These are phyloP conservation scores for Hevea brasiliensis DNA, from an alignment of 345 rosid species.

Conservation along the genomic window DNA sequence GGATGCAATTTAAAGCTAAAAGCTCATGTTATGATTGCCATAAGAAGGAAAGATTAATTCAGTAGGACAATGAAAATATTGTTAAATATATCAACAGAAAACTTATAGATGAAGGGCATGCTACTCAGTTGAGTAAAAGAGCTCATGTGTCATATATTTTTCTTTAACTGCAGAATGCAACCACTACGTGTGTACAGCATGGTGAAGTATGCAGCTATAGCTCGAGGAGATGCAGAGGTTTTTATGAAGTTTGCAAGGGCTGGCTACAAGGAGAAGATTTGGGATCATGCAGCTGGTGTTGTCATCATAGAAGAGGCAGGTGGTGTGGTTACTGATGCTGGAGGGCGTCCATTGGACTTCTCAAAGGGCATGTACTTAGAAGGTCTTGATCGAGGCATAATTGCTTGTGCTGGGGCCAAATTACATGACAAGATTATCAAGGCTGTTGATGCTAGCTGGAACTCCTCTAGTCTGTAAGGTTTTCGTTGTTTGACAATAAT, in stretches of 20 bases:
- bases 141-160: background rate
- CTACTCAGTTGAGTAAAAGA: constrained; percentile 6
- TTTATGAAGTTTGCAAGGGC: constrained; percentile 55
- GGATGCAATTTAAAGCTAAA: background rate
- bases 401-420: constrained; percentile 43
- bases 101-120: background rate
- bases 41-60: too few relatives aligned
- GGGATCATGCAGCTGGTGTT: constrained; percentile 62
- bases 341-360: constrained; percentile 46
- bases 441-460: constrained; percentile 62
- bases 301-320: constrained; percentile 54
- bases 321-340: constrained; percentile 57
- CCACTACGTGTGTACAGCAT: constrained; percentile 57
- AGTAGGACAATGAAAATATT: too few relatives aligned
- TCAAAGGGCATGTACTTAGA: constrained; percentile 47
- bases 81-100: background rate
- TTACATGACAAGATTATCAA: constrained; percentile 44
- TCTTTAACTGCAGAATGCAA: constrained; percentile 41
- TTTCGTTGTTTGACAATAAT: background rate
- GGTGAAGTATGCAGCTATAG: constrained; percentile 62
- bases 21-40: background rate
- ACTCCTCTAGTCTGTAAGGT: constrained; percentile 45
- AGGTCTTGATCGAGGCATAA: constrained; percentile 53
- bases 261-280: constrained; percentile 61
- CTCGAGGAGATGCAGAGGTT: constrained; percentile 55